Percentiles rank a stretch among this genome's conserved stretches.
Evolutionary conservation across 2,329 filamentous ascomycete genomes (phyloP).

Genomic region (Exophiala alcalophila): DNA sequence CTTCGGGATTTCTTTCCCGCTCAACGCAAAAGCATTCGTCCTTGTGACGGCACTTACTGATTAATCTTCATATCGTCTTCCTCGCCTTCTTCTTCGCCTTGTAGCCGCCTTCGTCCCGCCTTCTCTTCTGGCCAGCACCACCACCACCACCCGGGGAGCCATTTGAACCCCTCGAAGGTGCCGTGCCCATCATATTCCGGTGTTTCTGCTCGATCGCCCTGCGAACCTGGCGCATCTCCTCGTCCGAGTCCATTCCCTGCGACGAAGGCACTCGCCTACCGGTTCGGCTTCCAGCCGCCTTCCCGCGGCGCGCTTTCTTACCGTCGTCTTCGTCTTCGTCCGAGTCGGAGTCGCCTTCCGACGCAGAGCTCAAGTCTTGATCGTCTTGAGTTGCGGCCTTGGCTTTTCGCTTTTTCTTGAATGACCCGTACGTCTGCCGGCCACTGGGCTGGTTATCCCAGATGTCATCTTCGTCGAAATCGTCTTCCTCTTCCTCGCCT

Average conservation of each 20-base stretch:
- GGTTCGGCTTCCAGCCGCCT: too few relatives aligned
- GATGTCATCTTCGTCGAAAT: slow-evolving; percentile 24
- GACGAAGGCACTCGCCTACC: slow-evolving; percentile 1
- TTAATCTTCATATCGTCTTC: slow-evolving; percentile 20
- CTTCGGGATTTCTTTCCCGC: too few relatives aligned
- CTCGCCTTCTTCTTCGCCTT: slow-evolving; percentile 16
- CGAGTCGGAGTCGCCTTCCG: slow-evolving; percentile 2
- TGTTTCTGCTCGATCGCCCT: slow-evolving; percentile 23
- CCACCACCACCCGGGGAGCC: slow-evolving; percentile 2
- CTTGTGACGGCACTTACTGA: background rate
- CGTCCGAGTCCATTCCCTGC: slow-evolving; percentile 16
- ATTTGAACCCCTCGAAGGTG: background rate
- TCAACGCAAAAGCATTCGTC: background rate
- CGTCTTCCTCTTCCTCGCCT: slow-evolving; percentile 8
- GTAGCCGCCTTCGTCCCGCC: slow-evolving; percentile 3
- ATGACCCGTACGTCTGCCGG: slow-evolving; percentile 28
- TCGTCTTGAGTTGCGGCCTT: background rate
- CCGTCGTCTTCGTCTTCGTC: slow-evolving; percentile 7
- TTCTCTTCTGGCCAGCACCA: background rate
- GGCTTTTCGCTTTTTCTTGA: slow-evolving; percentile 19
- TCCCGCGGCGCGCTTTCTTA: background rate
- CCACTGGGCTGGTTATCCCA: slow-evolving; percentile 15
- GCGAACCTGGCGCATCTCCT: slow-evolving; percentile 23
- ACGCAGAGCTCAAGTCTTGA: slow-evolving; percentile 17
- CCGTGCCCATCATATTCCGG: slow-evolving; percentile 11